Evolutionary conservation across 495 filamentous ascomycete genomes (phyloP), one percentile per base, ranked within the genome.

Genomic region (Astrothelium subdiscretum): DNA sequence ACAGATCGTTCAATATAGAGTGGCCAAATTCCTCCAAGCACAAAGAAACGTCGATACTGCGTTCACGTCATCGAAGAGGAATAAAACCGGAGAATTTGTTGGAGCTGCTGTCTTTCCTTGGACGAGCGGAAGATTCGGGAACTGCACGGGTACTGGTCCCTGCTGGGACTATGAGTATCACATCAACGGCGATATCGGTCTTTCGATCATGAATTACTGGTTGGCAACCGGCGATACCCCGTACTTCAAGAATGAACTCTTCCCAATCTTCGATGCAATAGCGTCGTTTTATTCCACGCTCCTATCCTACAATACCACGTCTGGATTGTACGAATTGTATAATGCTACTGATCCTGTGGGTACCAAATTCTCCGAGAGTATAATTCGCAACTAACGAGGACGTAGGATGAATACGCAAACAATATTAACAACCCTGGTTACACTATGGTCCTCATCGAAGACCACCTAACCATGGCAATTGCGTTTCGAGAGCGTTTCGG

Each of bases 291-390:
- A 81, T 68, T 72, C 74, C 1, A 78, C 85, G 62, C 60, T 84
- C 3, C 68, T 87, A 11, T 73, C 74, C 42, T 79, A 72, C 31
- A 86, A 87, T 68, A 76, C 69, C 29, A 78, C 76, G 0, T 77
- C 73, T 5, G 74, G 74, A 12, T 67, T 71, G 60, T 84, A 77
- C 48, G 73, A 70, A 42, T 66, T 84, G 10, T 63, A 67, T n/a
- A 91, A 91, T 66, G 88, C 88, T 79, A 91, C 88, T 1, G 88
- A 91, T 72, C 88, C 88, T 20, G 80, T 82, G 70, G 67, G 77
- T 74, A 44, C 13, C n/a, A 11, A n/a, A 2, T 26, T 35, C n/a
- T 20, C 3, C 10, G 3, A 59, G 8, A 5, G 15, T 63, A 24
- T 44, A n/a, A 3, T 24, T 38, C 11, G 11, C 24, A n/a, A 29